Evolutionary conservation across 352 stramenopile genomes (phyloP).

Genomic region (Achlya hypogyna): DNA sequence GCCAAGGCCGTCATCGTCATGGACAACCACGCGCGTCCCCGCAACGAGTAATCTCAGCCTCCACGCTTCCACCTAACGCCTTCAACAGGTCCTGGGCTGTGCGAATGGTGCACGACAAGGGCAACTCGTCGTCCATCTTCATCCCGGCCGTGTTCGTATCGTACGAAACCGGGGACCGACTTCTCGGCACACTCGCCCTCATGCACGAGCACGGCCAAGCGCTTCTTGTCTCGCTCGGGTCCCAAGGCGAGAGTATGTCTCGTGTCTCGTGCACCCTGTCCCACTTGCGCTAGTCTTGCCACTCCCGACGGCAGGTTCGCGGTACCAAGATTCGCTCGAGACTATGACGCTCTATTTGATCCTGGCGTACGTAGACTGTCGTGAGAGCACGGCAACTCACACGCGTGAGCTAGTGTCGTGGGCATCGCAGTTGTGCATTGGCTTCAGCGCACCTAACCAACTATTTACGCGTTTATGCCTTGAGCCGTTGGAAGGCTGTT

Average conservation of each 20-base stretch:
- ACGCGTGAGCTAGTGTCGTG: neutral
- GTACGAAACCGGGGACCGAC: neutral
- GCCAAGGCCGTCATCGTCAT: constrained; percentile 12
- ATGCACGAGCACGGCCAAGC: neutral
- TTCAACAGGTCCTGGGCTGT: constrained; percentile 3
- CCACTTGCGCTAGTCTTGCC: neutral
- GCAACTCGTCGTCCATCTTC: neutral
- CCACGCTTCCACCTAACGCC: neutral
- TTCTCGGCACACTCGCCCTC: neutral
- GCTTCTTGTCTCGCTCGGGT: neutral
- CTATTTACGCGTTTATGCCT: too few relatives aligned
- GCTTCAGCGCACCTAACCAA: neutral
- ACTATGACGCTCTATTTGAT: neutral
- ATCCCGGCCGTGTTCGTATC: constrained; percentile 11
- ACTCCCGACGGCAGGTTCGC: neutral
- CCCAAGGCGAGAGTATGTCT: neutral
- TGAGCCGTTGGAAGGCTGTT: neutral
- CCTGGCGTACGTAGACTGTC: neutral
- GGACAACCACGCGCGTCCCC: neutral
- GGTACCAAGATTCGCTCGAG: neutral
- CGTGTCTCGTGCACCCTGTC: neutral
- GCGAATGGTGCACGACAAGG: neutral
- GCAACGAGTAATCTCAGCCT: neutral
- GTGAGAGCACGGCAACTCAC: neutral
- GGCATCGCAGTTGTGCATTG: neutral